A percentile compares a stretch with the other conserved stretches of the same genome.
phyloP scores from a whole-genome alignment of 2,329 filamentous ascomycete genomes.

The Paecilomyces fulvus region DNA sequence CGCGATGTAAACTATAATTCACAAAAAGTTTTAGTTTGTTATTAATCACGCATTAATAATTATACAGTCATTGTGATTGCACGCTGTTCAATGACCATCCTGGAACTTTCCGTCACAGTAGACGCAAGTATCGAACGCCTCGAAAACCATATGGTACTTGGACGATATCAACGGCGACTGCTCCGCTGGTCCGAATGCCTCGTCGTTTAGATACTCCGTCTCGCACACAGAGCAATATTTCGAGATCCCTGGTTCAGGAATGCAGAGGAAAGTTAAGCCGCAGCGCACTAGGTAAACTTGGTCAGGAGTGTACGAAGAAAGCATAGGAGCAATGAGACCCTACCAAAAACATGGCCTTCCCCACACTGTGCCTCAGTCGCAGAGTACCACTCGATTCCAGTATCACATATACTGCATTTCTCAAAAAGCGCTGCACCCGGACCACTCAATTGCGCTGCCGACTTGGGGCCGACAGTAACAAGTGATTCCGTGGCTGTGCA shows the following conservation, averaged over 20 bases:
- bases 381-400: slow-evolving; percentile 41
- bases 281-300: slow-evolving; percentile 42
- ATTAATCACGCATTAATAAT: no score
- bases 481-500: slow-evolving; percentile 8
- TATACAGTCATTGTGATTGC: no score
- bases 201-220: slow-evolving; percentile 41
- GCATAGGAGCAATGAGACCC: slow-evolving; percentile 11
- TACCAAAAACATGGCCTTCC: slow-evolving; percentile 46
- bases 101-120: slow-evolving; percentile 29
- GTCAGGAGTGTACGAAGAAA: slow-evolving; percentile 4
- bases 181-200: slow-evolving; percentile 17
- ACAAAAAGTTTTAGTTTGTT: no score
- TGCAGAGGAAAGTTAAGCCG: slow-evolving; percentile 45
- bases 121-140: slow-evolving; percentile 27
- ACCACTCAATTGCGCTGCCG: slow-evolving; percentile 12
- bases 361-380: slow-evolving; percentile 40
- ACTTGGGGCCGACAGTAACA: slow-evolving; percentile 17
- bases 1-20: no score
- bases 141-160: slow-evolving; percentile 16
- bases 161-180: background rate
- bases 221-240: slow-evolving; percentile 48
- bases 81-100: background rate
- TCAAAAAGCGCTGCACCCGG: slow-evolving; percentile 31
- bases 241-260: slow-evolving; percentile 46
- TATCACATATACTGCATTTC: slow-evolving; percentile 45